Base-by-base conservation (phyloP, 768 basidiomycete genomes). In the Myochromella boudieri region DNA sequence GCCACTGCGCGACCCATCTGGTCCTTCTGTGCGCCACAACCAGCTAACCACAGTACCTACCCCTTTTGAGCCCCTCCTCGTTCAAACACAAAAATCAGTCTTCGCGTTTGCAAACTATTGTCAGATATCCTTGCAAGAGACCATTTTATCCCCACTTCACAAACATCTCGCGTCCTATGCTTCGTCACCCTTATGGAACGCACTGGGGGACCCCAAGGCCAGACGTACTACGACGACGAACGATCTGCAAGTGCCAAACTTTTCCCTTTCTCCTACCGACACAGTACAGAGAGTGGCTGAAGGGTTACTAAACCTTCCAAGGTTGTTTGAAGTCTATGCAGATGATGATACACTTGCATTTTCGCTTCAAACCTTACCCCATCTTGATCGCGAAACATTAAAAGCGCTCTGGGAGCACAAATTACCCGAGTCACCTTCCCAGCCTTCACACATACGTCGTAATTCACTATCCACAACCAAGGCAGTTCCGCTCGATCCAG, bases 291-390 rank as follows among this genome's bases (percentile, higher is more conserved):
- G 84, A 47, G 85, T 97, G 25, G 89, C 91, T 2, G 97, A 98
- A 60, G 93, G 94, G n/a, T 69, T 99, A 26, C 74, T 97, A 25
- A 97, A 95, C 68, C 80, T 99, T 2, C 92, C 95, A 2, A 71
- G 94, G 46, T 70, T 98, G 12, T 97, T 98, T 60, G 95, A 98
- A 64, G 87, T 95, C 14, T 95, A 97, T 59, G 91, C 88, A 6
- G 85, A 87, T 47, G 94, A 97, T 62, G 92, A 94, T 50, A 90
- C 91, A 8, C 76, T 97, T 7, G 81, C 84, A 2, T 97, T 94
- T 66, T 92, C 91, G 27, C 71, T 97, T 31, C 82, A 86, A 38
- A 91, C 87, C 4, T 69, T 97, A 8, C 91, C 88, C 0, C 80
- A 81, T 56, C 62, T 89, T 40, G 82, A 87, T 48, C 54, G 69